Conservation (phyloP, 495 filamentous ascomycete genomes). For the Neurospora tetrasperma region DNA sequence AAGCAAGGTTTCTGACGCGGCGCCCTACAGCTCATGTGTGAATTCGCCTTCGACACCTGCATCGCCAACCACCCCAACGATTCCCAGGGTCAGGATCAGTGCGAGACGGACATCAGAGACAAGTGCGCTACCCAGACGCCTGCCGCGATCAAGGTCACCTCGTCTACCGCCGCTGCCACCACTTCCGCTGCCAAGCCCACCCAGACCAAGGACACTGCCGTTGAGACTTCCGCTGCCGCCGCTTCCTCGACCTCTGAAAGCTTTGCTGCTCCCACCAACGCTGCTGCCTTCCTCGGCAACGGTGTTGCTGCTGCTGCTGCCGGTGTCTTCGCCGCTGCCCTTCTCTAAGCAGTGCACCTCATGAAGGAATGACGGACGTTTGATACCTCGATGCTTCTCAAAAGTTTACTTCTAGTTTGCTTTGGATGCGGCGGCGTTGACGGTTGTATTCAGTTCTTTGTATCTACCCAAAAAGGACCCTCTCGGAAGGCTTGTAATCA, state of each 20-base stretch:
- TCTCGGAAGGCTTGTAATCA: slow-evolving; percentile 18
- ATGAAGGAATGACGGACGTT: neutral
- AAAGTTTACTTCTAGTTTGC: neutral
- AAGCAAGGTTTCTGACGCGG: neutral
- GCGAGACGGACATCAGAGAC: slow-evolving; percentile 23
- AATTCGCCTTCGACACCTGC: slow-evolving; percentile 22
- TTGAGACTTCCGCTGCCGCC: slow-evolving; percentile 1
- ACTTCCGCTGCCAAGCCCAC: slow-evolving; percentile 7
- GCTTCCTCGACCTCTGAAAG: slow-evolving; percentile 3
- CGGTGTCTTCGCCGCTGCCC: slow-evolving; percentile 25
- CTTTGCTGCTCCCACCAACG: slow-evolving; percentile 15
- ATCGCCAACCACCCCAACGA: slow-evolving; percentile 15
- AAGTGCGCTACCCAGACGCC: slow-evolving; percentile 27
- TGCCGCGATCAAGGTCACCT: slow-evolving; percentile 8
- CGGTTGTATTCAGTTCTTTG: slow-evolving; percentile 21
- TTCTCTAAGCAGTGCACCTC: slow-evolving; percentile 14
- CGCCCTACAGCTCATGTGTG: slow-evolving; percentile 22
- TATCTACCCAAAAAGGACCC: slow-evolving; percentile 14
- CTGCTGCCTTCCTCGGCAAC: slow-evolving; percentile 18
- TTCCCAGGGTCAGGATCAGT: slow-evolving; percentile 19
- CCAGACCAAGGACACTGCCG: neutral
- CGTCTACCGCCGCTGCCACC: neutral
- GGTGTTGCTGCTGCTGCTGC: slow-evolving; percentile 21
- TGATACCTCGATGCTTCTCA: neutral
- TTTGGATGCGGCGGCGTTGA: slow-evolving; percentile 11